Conservation (phyloP, 2,329 filamentous ascomycete species). For the Beauveria rudraprayagi region DNA sequence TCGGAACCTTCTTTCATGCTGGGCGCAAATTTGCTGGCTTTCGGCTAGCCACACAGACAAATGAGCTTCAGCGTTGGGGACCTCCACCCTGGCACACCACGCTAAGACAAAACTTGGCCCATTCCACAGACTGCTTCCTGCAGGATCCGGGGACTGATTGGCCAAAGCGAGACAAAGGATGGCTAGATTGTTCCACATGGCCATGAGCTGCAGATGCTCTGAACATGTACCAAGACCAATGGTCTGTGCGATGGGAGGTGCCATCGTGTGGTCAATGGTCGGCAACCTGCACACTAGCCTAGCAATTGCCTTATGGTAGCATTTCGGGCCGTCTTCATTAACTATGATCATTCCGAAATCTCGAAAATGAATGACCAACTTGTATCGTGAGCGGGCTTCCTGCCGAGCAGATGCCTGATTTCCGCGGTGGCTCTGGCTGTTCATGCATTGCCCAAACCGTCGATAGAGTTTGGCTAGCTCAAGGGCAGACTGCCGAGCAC, state of each 20-base stretch:
- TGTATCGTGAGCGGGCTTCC: not conserved
- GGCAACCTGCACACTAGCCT: not conserved
- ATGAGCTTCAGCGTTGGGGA: not conserved
- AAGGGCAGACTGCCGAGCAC: not conserved
- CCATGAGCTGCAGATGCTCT: not conserved
- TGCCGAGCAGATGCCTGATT: not conserved
- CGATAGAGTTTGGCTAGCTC: constrained; percentile 1
- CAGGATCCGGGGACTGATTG: constrained; percentile 3
- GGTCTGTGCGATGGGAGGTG: constrained; percentile 8
- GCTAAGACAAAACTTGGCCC: not conserved
- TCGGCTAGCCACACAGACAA: not conserved
- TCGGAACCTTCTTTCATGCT: constrained; percentile 2
- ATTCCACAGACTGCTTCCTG: not conserved
- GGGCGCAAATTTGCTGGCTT: not conserved
- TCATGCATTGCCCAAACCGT: not conserved
- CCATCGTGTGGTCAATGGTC: not conserved
- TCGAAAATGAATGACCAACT: not conserved
- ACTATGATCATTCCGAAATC: not conserved
- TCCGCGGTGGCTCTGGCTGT: not conserved
- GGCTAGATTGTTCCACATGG: constrained; percentile 4
- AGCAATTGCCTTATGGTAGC: not conserved
- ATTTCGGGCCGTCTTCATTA: not conserved
- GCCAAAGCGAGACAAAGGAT: not conserved
- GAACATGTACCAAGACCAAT: not conserved
- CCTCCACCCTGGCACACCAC: not conserved